Conservation (phyloP, 108 stramenopile species). For the Pseudonitzschia delicatissima region DNA sequence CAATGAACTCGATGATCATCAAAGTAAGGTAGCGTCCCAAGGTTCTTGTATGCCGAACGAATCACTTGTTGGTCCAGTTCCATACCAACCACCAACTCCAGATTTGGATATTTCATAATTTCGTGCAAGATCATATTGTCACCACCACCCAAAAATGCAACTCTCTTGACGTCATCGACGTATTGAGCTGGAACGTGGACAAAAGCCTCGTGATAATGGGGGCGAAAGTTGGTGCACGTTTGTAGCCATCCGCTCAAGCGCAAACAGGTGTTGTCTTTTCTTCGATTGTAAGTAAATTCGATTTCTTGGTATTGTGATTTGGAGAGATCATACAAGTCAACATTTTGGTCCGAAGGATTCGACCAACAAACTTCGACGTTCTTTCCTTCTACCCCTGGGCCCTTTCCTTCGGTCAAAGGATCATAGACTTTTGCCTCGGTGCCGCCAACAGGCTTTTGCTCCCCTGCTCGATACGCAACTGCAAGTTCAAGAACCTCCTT, state of each 20-base stretch:
- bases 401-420: not conserved
- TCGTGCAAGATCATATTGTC: slow-evolving; percentile 64
- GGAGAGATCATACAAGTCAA: not conserved
- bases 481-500: slow-evolving; percentile 10
- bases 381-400: slow-evolving; percentile 2
- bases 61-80: slow-evolving; percentile 59
- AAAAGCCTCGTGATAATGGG: slow-evolving; percentile 64
- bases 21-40: slow-evolving; percentile 59
- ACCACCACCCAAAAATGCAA: slow-evolving; percentile 58
- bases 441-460: not conserved
- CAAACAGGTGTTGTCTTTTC: slow-evolving; percentile 50
- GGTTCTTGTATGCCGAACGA: slow-evolving; percentile 47
- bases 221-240: slow-evolving; percentile 53
- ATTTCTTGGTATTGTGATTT: slow-evolving; percentile 35
- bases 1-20: slow-evolving; percentile 59
- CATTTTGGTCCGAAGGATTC: slow-evolving; percentile 2
- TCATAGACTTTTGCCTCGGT: not conserved
- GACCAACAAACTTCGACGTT: slow-evolving; percentile 7
- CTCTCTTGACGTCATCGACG: slow-evolving; percentile 27
- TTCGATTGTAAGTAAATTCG: slow-evolving; percentile 17
- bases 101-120: slow-evolving; percentile 52
- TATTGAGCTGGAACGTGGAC: slow-evolving; percentile 61
- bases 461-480: slow-evolving; percentile 4
- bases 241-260: slow-evolving; percentile 59
- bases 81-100: slow-evolving; percentile 55